These are phyloP conservation scores for Alnus rubra DNA, from an alignment of 306 rosid species.

Conservation along the genomic window DNA sequence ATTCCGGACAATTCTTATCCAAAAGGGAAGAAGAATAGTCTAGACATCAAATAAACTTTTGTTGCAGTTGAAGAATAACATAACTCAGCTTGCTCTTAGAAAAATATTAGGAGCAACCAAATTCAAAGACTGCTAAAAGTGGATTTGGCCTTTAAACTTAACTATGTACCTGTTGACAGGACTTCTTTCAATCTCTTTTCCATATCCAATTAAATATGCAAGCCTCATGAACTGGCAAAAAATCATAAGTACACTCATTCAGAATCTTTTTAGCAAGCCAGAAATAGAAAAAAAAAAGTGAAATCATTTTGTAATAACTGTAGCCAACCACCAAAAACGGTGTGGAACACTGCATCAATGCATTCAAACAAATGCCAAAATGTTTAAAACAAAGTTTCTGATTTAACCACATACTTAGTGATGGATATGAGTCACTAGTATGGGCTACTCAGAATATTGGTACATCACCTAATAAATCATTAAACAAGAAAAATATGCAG, in stretches of 20 bases:
- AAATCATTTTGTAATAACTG: not conserved
- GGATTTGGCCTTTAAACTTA: constrained; percentile 13
- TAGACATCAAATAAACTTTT: not conserved
- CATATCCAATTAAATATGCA: constrained; percentile 94
- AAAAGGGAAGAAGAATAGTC: not conserved
- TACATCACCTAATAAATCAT: constrained; percentile 26
- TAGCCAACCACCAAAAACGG: constrained; percentile 12
- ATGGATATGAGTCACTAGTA: constrained; percentile 3
- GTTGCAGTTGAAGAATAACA: constrained; percentile 10
- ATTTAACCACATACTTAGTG: constrained; percentile 26
- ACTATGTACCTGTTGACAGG: constrained; percentile 86
- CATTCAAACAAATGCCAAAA: constrained; percentile 15
- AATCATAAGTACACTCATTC: constrained; percentile 30
- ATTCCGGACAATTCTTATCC: not conserved
- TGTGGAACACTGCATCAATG: constrained; percentile 20
- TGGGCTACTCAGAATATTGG: constrained; percentile 10
- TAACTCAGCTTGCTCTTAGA: constrained; percentile 5
- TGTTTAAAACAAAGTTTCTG: constrained; percentile 19
- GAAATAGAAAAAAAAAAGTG: not conserved
- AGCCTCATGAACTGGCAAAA: constrained; percentile 94
- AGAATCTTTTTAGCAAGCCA: not conserved
- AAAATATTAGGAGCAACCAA: constrained; percentile 19
- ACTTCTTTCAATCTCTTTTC: constrained; percentile 84
- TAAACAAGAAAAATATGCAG: constrained; percentile 19
- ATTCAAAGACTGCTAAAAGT: constrained; percentile 7